phyloP scores from a whole-genome alignment of 345 rosid species.

The Brassica napus region DNA sequence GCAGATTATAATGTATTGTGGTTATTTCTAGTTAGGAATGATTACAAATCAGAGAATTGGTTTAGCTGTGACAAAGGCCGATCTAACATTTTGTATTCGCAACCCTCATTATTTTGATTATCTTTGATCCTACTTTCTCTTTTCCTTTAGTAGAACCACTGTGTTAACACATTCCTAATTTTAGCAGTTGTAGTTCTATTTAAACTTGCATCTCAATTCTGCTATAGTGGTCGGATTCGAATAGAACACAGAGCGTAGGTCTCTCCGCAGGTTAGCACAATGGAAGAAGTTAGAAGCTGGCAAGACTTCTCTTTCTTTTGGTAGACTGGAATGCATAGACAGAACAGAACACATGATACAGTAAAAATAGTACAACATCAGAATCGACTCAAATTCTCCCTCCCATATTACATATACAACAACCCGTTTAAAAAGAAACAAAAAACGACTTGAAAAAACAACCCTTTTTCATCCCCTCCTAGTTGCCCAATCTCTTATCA shows the following conservation, averaged over 20 bases:
- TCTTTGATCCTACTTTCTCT: not conserved
- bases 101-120: not conserved
- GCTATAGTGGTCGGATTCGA: not conserved
- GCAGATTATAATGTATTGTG: not conserved
- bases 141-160: not conserved
- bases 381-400: slow-evolving; percentile 32
- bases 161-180: not conserved
- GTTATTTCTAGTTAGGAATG: not conserved
- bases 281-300: not conserved
- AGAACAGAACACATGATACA: not conserved
- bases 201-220: not conserved
- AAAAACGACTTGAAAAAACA: slow-evolving; percentile 6
- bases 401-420: slow-evolving; percentile 38
- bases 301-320: not conserved
- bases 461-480: not conserved
- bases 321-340: slow-evolving; percentile 21
- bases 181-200: not conserved
- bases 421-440: not conserved
- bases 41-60: slow-evolving; percentile 11
- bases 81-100: slow-evolving; percentile 6
- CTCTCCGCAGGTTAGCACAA: not conserved
- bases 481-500: not conserved
- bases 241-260: not conserved
- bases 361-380: slow-evolving; percentile 21
- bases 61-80: not conserved